Conservation (phyloP, 306 rosid species). For the Acacia acuminata region DNA sequence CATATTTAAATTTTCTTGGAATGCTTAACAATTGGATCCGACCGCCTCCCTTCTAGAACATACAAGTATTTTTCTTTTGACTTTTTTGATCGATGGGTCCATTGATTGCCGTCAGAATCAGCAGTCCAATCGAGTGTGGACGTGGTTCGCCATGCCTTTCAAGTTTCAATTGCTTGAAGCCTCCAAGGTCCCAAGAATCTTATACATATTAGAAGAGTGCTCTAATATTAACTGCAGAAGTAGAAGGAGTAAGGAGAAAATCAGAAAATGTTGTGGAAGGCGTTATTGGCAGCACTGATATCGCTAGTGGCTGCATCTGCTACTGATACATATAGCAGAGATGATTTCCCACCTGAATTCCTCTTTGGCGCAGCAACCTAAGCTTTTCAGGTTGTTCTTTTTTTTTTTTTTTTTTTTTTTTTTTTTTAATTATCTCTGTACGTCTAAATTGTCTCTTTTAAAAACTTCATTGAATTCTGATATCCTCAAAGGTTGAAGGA, state of each 20-base stretch:
- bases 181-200: no score
- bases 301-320: not conserved
- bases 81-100: no score
- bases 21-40: no score
- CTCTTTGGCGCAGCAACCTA: conserved; percentile 68
- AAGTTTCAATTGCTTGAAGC: no score
- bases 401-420: no score
- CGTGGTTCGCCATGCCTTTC: no score
- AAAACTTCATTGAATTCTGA: not conserved
- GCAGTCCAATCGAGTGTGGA: no score
- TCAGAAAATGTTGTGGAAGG: not conserved
- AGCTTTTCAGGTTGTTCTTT: conserved; percentile 60
- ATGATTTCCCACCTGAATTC: conserved; percentile 65
- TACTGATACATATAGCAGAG: conserved; percentile 33
- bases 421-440: no score
- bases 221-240: not conserved
- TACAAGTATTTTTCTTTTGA: no score
- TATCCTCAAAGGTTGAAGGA: conserved; percentile 22
- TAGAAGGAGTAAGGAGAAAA: not conserved
- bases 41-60: no score
- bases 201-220: not conserved
- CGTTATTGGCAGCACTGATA: not conserved
- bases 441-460: not conserved
- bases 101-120: no score
- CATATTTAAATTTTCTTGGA: no score